phyloP scores from a whole-genome alignment of 345 rosid genomes.

The Clarkia xantiana region DNA sequence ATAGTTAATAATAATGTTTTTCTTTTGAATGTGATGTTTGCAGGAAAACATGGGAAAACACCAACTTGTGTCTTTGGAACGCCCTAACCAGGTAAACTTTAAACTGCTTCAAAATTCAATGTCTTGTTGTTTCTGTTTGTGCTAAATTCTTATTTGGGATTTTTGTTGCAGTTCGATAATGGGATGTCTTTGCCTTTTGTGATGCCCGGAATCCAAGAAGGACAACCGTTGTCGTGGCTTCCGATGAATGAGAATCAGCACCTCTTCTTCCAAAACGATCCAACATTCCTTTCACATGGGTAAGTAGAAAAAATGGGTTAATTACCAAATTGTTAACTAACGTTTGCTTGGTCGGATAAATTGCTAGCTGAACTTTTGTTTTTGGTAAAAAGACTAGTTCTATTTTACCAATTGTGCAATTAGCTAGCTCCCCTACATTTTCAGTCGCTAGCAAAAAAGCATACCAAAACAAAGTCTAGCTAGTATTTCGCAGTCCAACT shows the following conservation, averaged over 20 bases:
- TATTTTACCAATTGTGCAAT: too few relatives aligned
- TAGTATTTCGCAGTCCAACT: too few relatives aligned
- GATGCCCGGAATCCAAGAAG: slow-evolving; percentile 52
- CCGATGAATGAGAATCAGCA: slow-evolving; percentile 47
- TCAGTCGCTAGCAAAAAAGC: too few relatives aligned
- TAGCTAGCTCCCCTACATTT: too few relatives aligned
- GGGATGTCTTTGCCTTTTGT: slow-evolving; percentile 44
- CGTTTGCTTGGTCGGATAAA: too few relatives aligned
- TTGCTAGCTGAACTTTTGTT: too few relatives aligned
- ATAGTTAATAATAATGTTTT: too few relatives aligned
- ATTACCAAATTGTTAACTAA: too few relatives aligned
- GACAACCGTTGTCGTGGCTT: slow-evolving; percentile 54
- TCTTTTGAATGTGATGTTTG: not conserved
- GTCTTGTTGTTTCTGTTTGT: not conserved
- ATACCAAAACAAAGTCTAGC: too few relatives aligned
- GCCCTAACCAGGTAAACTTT: slow-evolving; percentile 39
- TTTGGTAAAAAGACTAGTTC: too few relatives aligned
- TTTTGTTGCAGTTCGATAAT: slow-evolving; percentile 35
- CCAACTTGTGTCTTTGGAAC: slow-evolving; percentile 44
- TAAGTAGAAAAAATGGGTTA: slow-evolving; percentile 17
- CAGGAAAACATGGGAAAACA: slow-evolving; percentile 53
- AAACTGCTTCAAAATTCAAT: slow-evolving; percentile 2
- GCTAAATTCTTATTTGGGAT: slow-evolving; percentile 1
- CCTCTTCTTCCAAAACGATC: slow-evolving; percentile 35
- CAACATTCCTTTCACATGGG: slow-evolving; percentile 44